A percentile compares a stretch with the other conserved stretches of the same genome.
Evolutionary conservation across 257 asterid genomes (phyloP).

Genomic region (Gentiana macrophylla): DNA sequence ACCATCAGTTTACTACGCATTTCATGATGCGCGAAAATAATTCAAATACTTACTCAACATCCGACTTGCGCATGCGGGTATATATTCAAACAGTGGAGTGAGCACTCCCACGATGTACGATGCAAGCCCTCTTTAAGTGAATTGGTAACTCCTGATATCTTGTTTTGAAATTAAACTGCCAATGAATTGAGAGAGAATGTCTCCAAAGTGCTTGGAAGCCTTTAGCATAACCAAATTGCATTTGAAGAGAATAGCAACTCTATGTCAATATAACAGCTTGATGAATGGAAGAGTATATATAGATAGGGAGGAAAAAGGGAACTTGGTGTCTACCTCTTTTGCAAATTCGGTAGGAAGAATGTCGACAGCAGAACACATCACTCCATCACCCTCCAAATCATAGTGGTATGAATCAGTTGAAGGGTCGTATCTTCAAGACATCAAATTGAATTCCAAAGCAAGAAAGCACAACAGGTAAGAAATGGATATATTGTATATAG

Average conservation of each 20-base stretch:
- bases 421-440: conserved; percentile 61
- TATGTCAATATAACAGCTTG: conserved; percentile 11
- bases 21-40: too few relatives aligned
- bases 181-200: conserved; percentile 66
- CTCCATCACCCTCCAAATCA: conserved; percentile 76
- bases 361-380: conserved; percentile 85
- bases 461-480: background rate
- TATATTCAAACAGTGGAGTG: conserved; percentile 67
- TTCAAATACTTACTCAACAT: conserved; percentile 50
- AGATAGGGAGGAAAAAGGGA: background rate
- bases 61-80: conserved; percentile 77
- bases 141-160: conserved; percentile 51
- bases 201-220: conserved; percentile 98
- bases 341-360: conserved; percentile 97
- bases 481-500: background rate
- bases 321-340: conserved; percentile 47
- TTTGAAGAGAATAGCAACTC: too few relatives aligned
- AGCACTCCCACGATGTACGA: conserved; percentile 71
- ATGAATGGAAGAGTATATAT: conserved; percentile 1
- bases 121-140: conserved; percentile 79
- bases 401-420: conserved; percentile 52
- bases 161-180: conserved; percentile 62
- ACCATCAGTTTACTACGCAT: too few relatives aligned
- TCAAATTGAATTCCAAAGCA: background rate
- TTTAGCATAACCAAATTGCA: conserved; percentile 6